phyloP scores from a whole-genome alignment of 345 rosid species.

The Hibiscus mutabilis region DNA sequence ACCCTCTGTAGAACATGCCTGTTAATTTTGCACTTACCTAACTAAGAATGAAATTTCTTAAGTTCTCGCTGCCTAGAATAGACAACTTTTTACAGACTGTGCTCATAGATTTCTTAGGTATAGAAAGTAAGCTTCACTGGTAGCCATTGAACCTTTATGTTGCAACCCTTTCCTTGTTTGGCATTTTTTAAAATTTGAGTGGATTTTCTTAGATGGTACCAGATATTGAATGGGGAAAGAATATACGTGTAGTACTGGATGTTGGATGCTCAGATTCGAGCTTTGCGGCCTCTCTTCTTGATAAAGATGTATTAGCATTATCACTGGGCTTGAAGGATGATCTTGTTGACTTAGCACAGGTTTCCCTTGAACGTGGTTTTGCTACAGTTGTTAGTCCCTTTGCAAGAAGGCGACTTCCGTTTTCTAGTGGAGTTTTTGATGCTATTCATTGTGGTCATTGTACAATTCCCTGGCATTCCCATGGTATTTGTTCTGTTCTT shows the following conservation, averaged over 20 bases:
- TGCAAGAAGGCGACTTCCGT: conserved; percentile 72
- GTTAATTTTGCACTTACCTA: not conserved
- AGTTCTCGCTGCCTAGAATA: not conserved
- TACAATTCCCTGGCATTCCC: conserved; percentile 71
- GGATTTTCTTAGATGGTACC: conserved; percentile 82
- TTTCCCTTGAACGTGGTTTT: conserved; percentile 85
- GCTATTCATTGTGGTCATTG: conserved; percentile 83
- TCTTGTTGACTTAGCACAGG: conserved; percentile 84
- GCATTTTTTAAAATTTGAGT: conserved; percentile 23
- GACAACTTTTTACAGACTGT: not conserved
- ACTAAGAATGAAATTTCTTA: not conserved
- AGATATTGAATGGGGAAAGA: conserved; percentile 99
- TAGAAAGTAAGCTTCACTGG: not conserved
- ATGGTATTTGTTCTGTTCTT: conserved; percentile 37
- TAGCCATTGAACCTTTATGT: not conserved
- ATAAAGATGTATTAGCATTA: conserved; percentile 66
- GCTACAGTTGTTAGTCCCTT: conserved; percentile 70
- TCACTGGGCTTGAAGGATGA: conserved; percentile 87
- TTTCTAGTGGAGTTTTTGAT: conserved; percentile 89
- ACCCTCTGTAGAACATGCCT: not conserved
- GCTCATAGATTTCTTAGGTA: not conserved
- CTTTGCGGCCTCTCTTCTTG: conserved; percentile 69
- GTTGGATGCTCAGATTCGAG: conserved; percentile 71
- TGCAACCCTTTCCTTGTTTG: conserved; percentile 3
- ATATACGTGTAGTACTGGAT: conserved; percentile 79